Base-by-base conservation (phyloP, 108 stramenopile genomes). In the Cyclotella atomus region DNA sequence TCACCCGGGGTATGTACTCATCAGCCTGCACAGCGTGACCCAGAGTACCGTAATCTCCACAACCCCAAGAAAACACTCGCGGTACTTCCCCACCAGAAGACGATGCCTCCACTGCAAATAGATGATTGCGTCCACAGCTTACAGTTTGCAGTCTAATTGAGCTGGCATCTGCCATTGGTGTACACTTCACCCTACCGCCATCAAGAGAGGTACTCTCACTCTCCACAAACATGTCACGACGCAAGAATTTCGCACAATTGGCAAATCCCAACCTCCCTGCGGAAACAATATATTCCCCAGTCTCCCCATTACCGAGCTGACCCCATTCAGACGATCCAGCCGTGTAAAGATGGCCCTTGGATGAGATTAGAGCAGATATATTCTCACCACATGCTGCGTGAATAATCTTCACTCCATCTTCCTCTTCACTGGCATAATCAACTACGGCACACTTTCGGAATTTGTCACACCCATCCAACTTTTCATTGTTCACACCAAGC, bases 251-350 rank as follows among this genome's bases (percentile, higher is more conserved):
- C 27, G 76, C 75, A 49, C 71, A 69, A 53, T 94, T 93, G 73
- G 82, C 81, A 79, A 85, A 96, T 23, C 83, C 89, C 21, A 94
- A 61, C 44, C 90, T 96, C 23, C 85, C 87, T 30, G 95, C 95
- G 8, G 85, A 32, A 23, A 96, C 71, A 60, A 96, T 90, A 71
- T 92, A 88, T 75, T 96, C 95, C 23, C 95, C 95, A 0, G 92
- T 96, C 70, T 92, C 91, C 28, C 95, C 95, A 55, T 92, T 94
- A 15, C 89, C 95, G 53, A 93, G 68, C 72, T 90, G 91, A 44
- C 95, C 95, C 63, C 75, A 93, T 72, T 96, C 92, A 19, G 86
- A 73, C n/a, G 76, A 76, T 23, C 95, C 95, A 35, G 87, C 68
- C 30, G 89, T 87, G 83, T 93, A 96, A 33, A 96, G 49, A 28